Evolutionary conservation across 495 filamentous ascomycete genomes (phyloP).

Genomic region (Penicillium lagena): DNA sequence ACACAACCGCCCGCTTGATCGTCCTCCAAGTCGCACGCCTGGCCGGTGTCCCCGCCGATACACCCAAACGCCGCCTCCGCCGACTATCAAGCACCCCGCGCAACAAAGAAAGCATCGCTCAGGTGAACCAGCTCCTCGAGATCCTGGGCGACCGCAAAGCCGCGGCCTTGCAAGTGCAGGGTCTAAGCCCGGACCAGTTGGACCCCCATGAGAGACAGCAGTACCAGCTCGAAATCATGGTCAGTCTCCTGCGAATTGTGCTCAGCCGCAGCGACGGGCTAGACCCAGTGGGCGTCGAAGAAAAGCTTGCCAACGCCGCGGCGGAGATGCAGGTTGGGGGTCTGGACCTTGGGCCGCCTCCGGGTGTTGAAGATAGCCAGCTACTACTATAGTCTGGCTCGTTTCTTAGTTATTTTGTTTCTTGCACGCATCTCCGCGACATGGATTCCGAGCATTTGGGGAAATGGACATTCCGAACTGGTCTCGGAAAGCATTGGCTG

Average conservation of each 20-base stretch:
- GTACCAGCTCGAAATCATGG: conserved; percentile 45
- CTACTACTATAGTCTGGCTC: conserved; percentile 13
- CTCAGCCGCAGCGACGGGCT: conserved; percentile 35
- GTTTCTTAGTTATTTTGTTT: neutral
- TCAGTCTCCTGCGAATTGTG: conserved; percentile 44
- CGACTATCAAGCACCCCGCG: conserved; percentile 35
- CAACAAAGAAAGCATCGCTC: conserved; percentile 38
- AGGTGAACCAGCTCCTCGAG: conserved; percentile 30
- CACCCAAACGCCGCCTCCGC: conserved; percentile 35
- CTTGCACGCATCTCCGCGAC: neutral
- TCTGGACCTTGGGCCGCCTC: conserved; percentile 24
- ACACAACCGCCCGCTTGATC: conserved; percentile 43
- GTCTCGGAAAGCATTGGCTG: no score
- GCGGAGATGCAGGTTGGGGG: conserved; percentile 47
- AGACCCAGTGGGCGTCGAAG: conserved; percentile 28
- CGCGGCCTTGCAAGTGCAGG: conserved; percentile 26
- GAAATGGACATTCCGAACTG: no score
- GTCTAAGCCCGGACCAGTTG: conserved; percentile 29
- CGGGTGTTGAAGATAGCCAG: conserved; percentile 25
- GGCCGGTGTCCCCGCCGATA: conserved; percentile 31
- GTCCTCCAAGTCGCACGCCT: conserved; percentile 45
- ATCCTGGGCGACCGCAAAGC: conserved; percentile 32
- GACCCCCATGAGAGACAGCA: conserved; percentile 34
- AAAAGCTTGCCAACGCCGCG: conserved; percentile 39
- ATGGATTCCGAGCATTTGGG: no score